Evolutionary conservation across 192 early-diverging fungal genomes (phyloP).

Genomic region (Martensiomyces pterosporus): DNA sequence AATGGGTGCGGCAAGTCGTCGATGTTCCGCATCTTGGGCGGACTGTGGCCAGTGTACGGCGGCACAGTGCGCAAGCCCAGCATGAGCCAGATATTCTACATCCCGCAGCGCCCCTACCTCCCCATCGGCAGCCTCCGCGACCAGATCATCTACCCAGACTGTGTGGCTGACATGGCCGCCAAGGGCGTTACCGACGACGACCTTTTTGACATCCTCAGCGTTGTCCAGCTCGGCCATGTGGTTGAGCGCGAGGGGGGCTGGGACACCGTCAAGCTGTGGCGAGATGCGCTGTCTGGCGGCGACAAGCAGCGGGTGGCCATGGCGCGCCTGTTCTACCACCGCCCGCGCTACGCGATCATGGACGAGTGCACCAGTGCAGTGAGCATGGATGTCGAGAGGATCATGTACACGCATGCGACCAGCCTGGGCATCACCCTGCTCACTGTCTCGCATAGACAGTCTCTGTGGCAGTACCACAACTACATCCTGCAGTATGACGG

Average conservation of each 20-base stretch:
- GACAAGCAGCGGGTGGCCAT: constrained; percentile 95
- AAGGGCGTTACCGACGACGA: constrained; percentile 72
- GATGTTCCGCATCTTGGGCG: constrained; percentile 93
- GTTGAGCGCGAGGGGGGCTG: constrained; percentile 90
- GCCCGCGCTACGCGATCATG: constrained; percentile 90
- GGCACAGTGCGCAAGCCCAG: constrained; percentile 70
- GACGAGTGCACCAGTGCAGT: constrained; percentile 95
- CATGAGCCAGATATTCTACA: constrained; percentile 91
- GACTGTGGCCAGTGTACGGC: constrained; percentile 94
- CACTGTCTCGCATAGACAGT: constrained; percentile 93
- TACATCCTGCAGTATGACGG: constrained; percentile 94
- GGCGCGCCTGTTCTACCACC: constrained; percentile 97
- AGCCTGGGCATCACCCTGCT: constrained; percentile 84
- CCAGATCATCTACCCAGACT: constrained; percentile 97
- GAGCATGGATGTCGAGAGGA: constrained; percentile 87
- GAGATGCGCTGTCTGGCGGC: constrained; percentile 91
- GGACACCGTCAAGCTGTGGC: constrained; percentile 84
- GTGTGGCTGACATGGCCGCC: constrained; percentile 69
- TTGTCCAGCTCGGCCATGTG: constrained; percentile 78
- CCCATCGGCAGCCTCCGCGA: constrained; percentile 91
- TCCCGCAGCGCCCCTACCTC: constrained; percentile 97
- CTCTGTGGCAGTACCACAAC: constrained; percentile 97
- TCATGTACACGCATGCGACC: constrained; percentile 83
- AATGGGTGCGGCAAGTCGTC: constrained; percentile 95
- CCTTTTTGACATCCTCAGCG: constrained; percentile 70